Base-by-base conservation (phyloP, 2,329 filamentous ascomycete genomes). In the Pyricularia grisea region DNA sequence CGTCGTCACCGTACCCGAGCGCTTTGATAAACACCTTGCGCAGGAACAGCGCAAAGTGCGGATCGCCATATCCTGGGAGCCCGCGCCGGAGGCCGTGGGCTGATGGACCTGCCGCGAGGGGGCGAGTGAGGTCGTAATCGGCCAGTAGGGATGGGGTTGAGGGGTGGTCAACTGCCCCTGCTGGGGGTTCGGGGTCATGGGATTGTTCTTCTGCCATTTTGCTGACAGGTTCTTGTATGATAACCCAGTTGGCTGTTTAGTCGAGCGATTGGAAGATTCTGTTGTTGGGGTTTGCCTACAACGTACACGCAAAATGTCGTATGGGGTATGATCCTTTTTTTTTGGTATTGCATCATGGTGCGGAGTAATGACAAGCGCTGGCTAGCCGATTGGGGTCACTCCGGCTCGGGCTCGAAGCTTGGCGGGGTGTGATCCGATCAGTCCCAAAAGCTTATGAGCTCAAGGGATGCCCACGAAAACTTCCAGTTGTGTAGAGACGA, bases 21-120 rank as follows among this genome's bases (percentile, higher is more conserved):
- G 90, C 89, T 77, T 92, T 92, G 80, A 92, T 92, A 77, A 92
- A 92, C 28, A 89, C 90, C 74, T 92, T 92, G 42, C 90, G 85
- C 0, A 92, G 82, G 74, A 92, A 92, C 1, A 92, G 83, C 0
- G 88, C 90, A 79, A 93, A 93, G 77, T 92, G 90, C 7, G 89
- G 82, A 72, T 93, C 90, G 64, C 90, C 90, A 72, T 92, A 92
- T 0, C 86, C 87, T 2, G 89, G 84, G 0, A 92, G 82, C 1
- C 87, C 87, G 72, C 88, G 87, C 9, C 88, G 84, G 33, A 92
- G 80, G 7, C 80, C 76, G 65, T 77, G 72, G 36, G 78, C 77
- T n/a, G 42, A 50, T 11, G 42, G 20, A 1, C 17, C 17, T 60
- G 82, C 78, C 28, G 78, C 73, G 68, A 90, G 84, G 1, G 87